Evolutionary conservation across 768 basidiomycete species (phyloP).

Genomic region (Tricholoma terreum): DNA sequence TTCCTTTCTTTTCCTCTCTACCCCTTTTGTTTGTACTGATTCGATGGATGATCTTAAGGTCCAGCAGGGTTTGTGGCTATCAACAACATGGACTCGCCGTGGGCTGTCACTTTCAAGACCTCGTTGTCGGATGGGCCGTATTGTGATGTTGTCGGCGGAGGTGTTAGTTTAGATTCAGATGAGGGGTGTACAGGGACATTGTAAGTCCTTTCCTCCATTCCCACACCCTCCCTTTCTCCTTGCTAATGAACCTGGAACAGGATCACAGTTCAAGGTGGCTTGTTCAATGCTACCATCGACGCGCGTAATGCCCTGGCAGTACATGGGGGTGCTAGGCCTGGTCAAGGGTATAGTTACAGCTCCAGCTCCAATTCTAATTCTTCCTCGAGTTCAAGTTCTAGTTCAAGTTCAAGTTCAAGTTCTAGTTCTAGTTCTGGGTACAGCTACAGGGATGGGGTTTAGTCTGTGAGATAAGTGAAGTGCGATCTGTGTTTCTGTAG

Average conservation of each 20-base stretch:
- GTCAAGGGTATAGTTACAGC: too few relatives aligned
- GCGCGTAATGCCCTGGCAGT: slow-evolving; percentile 55
- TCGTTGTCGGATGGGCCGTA: slow-evolving; percentile 56
- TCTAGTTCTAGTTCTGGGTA: too few relatives aligned
- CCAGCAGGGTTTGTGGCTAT: slow-evolving; percentile 61
- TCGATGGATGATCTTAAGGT: slow-evolving; percentile 41
- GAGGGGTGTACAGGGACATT: slow-evolving; percentile 48
- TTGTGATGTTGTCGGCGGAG: slow-evolving; percentile 62
- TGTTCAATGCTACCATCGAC: slow-evolving; percentile 47
- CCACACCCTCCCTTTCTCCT: not conserved
- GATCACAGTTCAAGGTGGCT: slow-evolving; percentile 47
- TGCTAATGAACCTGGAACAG: too few relatives aligned
- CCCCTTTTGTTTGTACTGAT: not conserved
- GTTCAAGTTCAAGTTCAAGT: too few relatives aligned
- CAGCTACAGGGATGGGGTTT: too few relatives aligned
- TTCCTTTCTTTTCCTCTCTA: not conserved
- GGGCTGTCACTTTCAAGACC: slow-evolving; percentile 57
- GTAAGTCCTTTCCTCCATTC: slow-evolving; percentile 34
- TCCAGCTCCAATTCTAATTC: too few relatives aligned
- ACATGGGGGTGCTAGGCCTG: slow-evolving; percentile 39
- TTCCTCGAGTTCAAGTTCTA: too few relatives aligned
- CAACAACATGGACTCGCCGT: slow-evolving; percentile 57
- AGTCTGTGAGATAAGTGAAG: too few relatives aligned
- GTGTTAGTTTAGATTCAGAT: slow-evolving; percentile 14
- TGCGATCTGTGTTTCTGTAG: too few relatives aligned